Evolutionary conservation across 2,329 filamentous ascomycete species (phyloP).

Genomic region (Alternaria metachromatica): DNA sequence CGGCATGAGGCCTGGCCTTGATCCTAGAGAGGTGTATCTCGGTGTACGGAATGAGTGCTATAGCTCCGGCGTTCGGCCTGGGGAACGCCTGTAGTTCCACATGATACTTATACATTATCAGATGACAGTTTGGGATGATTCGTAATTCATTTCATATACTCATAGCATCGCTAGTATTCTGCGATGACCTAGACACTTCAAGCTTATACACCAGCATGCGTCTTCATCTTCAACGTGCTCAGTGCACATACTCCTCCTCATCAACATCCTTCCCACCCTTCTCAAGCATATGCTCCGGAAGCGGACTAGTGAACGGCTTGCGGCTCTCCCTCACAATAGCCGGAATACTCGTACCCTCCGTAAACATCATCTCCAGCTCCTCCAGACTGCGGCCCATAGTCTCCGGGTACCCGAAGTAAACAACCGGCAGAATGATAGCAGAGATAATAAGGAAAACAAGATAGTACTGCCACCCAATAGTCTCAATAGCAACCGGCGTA

Average conservation of each 20-base stretch:
- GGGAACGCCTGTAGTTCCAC: no score
- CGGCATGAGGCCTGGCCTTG: no score
- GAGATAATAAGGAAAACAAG: conserved; percentile 59
- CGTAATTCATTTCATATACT: neutral
- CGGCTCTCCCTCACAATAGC: conserved; percentile 32
- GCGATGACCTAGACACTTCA: neutral
- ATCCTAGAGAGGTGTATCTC: no score
- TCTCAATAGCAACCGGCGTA: conserved; percentile 54
- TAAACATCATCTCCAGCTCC: conserved; percentile 52
- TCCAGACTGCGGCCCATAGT: conserved; percentile 61
- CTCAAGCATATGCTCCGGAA: conserved; percentile 12
- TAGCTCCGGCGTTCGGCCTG: no score
- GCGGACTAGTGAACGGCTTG: conserved; percentile 21
- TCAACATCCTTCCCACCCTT: conserved; percentile 19
- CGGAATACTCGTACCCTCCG: conserved; percentile 43
- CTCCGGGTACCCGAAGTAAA: conserved; percentile 56
- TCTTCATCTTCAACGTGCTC: neutral
- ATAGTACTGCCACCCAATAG: conserved; percentile 61
- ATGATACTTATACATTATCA: no score
- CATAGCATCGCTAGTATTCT: neutral
- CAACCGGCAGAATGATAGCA: conserved; percentile 54
- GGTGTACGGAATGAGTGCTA: no score
- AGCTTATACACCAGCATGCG: neutral
- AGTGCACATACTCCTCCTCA: conserved; percentile 13
- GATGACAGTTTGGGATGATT: neutral